phyloP scores from a whole-genome alignment of 495 filamentous ascomycete species.

The Tuber borchii region DNA sequence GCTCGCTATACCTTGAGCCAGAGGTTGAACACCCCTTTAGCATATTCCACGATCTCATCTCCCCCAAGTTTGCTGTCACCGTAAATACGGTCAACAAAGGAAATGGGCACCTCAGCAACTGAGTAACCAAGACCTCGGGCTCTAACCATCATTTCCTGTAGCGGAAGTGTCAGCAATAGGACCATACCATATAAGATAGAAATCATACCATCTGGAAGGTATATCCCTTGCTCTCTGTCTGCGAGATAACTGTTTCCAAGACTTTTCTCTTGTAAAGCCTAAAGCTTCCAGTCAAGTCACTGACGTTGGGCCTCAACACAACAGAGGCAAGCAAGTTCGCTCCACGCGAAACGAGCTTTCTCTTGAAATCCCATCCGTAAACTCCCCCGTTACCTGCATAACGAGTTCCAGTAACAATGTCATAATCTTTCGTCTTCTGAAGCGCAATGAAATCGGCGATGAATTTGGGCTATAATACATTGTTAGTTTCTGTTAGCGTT shows the following conservation, averaged over 20 bases:
- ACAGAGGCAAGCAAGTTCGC: constrained; percentile 96
- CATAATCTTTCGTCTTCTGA: constrained; percentile 57
- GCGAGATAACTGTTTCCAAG: constrained; percentile 79
- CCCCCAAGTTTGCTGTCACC: constrained; percentile 93
- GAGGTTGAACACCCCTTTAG: constrained; percentile 81
- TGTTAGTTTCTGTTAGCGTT: background rate
- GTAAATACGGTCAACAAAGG: constrained; percentile 90
- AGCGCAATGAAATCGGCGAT: constrained; percentile 41
- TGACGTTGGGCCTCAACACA: constrained; percentile 87
- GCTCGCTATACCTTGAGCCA: constrained; percentile 71
- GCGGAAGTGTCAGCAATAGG: background rate
- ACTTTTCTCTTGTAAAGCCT: constrained; percentile 86
- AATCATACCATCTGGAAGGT: constrained; percentile 83
- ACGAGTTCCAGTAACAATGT: constrained; percentile 93
- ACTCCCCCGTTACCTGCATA: constrained; percentile 89
- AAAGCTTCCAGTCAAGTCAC: constrained; percentile 91
- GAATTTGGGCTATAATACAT: constrained; percentile 34
- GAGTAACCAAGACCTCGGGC: constrained; percentile 87
- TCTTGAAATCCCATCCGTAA: constrained; percentile 94
- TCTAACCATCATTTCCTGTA: constrained; percentile 56
- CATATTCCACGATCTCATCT: constrained; percentile 91
- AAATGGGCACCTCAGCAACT: constrained; percentile 89
- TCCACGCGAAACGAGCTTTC: constrained; percentile 83
- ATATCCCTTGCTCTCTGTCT: constrained; percentile 89
- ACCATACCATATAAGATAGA: background rate